A percentile compares a stretch with the other conserved stretches of the same genome.
Evolutionary conservation across 306 rosid species (phyloP).

Genomic region (Castanea mollissima): DNA sequence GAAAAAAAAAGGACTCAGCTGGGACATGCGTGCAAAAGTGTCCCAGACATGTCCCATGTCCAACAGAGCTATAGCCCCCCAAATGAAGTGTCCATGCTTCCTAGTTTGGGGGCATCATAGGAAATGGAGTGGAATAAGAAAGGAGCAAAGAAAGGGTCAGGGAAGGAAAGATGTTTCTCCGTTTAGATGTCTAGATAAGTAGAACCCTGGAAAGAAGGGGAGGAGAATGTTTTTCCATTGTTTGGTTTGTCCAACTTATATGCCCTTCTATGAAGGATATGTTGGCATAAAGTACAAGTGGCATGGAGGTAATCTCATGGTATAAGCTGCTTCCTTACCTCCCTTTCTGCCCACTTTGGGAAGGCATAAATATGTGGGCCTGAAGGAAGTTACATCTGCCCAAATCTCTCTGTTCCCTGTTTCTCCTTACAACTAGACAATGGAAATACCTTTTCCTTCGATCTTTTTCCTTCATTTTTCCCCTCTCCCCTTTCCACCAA

Average conservation of each 20-base stretch:
- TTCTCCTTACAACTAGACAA: background rate
- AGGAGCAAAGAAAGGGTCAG: background rate
- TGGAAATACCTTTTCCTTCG: background rate
- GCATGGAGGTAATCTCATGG: background rate
- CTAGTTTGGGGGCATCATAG: background rate
- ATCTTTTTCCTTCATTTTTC: background rate
- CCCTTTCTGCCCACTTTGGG: background rate
- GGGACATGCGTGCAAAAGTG: too few species aligned
- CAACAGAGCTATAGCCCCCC: too few species aligned
- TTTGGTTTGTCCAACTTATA: background rate
- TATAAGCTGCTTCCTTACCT: background rate
- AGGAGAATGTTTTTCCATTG: background rate
- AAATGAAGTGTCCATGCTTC: too few species aligned
- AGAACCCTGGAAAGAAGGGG: background rate
- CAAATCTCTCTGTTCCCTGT: background rate
- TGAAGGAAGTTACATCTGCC: background rate
- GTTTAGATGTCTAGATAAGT: background rate
- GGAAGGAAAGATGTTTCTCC: background rate
- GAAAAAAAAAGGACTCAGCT: too few species aligned
- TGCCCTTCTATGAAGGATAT: background rate
- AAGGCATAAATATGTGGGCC: too few species aligned
- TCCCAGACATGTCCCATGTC: too few species aligned
- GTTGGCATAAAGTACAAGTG: background rate
- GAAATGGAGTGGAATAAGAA: background rate
- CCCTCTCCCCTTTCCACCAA: background rate